phyloP scores from a whole-genome alignment of 2,329 filamentous ascomycete species.

The Aspergillus fumigatus region DNA sequence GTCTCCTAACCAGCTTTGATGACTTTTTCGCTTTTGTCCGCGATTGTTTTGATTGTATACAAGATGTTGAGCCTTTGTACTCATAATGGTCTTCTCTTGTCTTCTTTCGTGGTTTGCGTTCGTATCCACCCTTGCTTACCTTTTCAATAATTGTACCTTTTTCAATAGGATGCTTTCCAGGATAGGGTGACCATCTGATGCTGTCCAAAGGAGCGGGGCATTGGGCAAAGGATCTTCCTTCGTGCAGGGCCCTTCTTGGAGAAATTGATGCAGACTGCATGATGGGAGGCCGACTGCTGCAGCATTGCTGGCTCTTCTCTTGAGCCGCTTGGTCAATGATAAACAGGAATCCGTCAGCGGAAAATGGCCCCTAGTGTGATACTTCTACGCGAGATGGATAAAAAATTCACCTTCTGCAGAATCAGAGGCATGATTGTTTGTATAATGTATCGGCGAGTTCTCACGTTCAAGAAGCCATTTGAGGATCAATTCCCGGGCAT shows the following conservation, averaged over 20 bases:
- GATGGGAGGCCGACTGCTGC: not conserved
- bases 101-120: conserved; percentile 52
- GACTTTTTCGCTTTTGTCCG: conserved; percentile 17
- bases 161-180: not conserved
- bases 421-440: not conserved
- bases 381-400: not conserved
- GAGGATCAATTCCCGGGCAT: not conserved
- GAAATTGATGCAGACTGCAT: not conserved
- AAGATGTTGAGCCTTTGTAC: conserved; percentile 24
- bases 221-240: not conserved
- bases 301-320: not conserved
- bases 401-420: not conserved
- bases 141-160: not conserved
- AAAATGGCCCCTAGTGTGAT: not conserved
- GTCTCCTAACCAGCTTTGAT: conserved; percentile 20
- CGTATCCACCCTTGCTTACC: conserved; percentile 30
- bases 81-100: conserved; percentile 56
- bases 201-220: not conserved
- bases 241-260: not conserved
- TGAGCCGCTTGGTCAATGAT: not conserved
- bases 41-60: not conserved
- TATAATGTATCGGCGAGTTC: too few relatives aligned
- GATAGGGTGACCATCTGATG: not conserved
- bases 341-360: not conserved
- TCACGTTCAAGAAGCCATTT: not conserved